Percentiles rank a stretch among this genome's conserved stretches.
These are phyloP conservation scores for Fonsecaea nubica DNA, from an alignment of 2,329 filamentous ascomycete species.

Conservation along the genomic window DNA sequence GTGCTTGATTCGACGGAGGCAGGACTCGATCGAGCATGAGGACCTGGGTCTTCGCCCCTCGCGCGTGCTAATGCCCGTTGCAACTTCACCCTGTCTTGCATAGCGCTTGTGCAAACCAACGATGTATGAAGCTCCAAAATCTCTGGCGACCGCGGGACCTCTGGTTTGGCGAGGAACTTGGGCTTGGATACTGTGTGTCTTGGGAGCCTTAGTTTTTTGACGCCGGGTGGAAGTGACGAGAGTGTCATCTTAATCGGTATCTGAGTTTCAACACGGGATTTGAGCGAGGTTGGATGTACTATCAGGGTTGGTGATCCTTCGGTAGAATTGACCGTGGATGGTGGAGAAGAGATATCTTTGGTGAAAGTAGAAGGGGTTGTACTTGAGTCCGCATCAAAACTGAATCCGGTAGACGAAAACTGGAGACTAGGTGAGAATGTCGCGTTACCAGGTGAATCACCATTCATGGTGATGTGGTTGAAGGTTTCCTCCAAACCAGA, in stretches of 20 bases:
- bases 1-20: conserved; percentile 51
- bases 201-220: conserved; percentile 83
- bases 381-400: conserved; percentile 54
- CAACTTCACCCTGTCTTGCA: conserved; percentile 72
- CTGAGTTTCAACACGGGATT: conserved; percentile 95
- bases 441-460: conserved; percentile 49
- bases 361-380: conserved; percentile 39
- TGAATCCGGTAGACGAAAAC: conserved; percentile 45
- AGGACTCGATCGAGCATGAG: conserved; percentile 51
- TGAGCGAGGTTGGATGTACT: conserved; percentile 72
- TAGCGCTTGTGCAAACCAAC: conserved; percentile 90
- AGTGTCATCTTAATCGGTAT: conserved; percentile 86
- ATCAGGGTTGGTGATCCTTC: conserved; percentile 54
- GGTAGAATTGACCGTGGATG: conserved; percentile 39
- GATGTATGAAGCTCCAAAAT: conserved; percentile 79
- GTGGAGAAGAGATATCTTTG: conserved; percentile 40
- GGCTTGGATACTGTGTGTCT: conserved; percentile 92
- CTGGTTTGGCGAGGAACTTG: conserved; percentile 80
- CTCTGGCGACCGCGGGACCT: conserved; percentile 70
- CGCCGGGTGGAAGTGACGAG: conserved; percentile 73
- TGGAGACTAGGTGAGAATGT: conserved; percentile 49
- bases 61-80: conserved; percentile 71
- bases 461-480: conserved; percentile 54
- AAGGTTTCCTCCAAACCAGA: conserved; percentile 54
- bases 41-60: conserved; percentile 47